Conservation (phyloP, 768 basidiomycete genomes). For the Amanita exitialis region DNA sequence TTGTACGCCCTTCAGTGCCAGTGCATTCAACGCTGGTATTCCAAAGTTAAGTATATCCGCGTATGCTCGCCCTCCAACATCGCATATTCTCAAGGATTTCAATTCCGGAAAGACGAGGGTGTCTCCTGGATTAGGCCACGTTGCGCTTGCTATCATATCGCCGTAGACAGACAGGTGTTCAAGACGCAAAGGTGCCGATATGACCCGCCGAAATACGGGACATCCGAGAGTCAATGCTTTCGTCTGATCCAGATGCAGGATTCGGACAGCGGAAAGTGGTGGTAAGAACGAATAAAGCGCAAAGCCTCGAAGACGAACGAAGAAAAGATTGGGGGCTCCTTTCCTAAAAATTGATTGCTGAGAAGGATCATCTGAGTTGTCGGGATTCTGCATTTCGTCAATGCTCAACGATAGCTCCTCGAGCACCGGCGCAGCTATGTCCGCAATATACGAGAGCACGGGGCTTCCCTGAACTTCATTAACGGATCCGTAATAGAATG, state of each 20-base stretch:
- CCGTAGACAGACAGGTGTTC: conserved; percentile 34
- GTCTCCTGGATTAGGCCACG: conserved; percentile 17
- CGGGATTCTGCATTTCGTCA: conserved; percentile 17
- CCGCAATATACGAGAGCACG: conserved; percentile 20
- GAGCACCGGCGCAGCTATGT: conserved; percentile 21
- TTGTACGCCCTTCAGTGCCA: conserved; percentile 32
- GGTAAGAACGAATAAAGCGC: conserved; percentile 31
- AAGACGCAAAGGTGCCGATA: conserved; percentile 23
- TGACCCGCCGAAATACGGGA: conserved; percentile 21
- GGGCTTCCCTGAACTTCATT: conserved; percentile 17
- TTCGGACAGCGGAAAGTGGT: conserved; percentile 22
- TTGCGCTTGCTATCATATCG: conserved; percentile 21
- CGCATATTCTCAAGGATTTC: conserved; percentile 30
- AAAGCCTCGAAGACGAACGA: conserved; percentile 33
- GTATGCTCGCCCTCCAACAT: conserved; percentile 25
- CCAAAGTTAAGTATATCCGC: conserved; percentile 25
- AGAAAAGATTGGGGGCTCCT: conserved; percentile 19
- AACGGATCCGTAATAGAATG: conserved; percentile 20
- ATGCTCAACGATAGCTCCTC: conserved; percentile 29
- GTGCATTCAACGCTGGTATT: conserved; percentile 27
- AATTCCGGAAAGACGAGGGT: conserved; percentile 25
- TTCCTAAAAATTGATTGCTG: neutral
- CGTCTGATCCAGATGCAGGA: conserved; percentile 37
- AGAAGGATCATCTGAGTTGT: conserved; percentile 7
- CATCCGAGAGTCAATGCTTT: conserved; percentile 23